Base-by-base conservation (phyloP, 768 basidiomycete genomes). In the Artomyces pyxidatus region DNA sequence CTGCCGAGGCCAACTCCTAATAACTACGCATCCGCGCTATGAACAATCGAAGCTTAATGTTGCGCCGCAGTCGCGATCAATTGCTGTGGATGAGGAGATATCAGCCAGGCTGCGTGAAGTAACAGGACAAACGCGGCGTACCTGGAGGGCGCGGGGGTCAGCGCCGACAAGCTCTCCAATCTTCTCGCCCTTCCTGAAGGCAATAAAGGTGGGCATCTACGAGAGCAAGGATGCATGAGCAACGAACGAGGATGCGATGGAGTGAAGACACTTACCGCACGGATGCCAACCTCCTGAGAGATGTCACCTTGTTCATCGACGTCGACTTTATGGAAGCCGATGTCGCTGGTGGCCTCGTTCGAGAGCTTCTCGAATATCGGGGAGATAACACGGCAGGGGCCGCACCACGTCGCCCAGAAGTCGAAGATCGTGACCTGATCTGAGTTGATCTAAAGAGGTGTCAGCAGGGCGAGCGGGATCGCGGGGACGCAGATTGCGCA, bases 341-440 rank as follows among this genome's bases (percentile, higher is more conserved):
- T 60, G 11, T 61, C 66, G 16, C 72, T 70, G 47, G 84, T 60
- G 11, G 61, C 66, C 2, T 63, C 52, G 14, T 17, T 17, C 32
- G 78, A 70, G n/a, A 82, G 59, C 53, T 73, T 68, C 62, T 84
- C 80, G 55, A 85, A 80, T 37, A 82, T 59, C 47, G 85, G 85
- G 17, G 76, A 75, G 65, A 87, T 85, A 35, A 71, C 53, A 48
- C 66, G 71, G 77, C 84, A 86, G 12, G 84, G 83, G 14, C 82
- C 82, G 64, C 80, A 86, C 85, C 85, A 86, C 2, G 76, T 74
- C 35, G 85, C 85, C 81, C 81, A 84, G 67, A 88, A 86, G 65
- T 88, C 83, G 59, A 88, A 70, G 16, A 83, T 60, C 54, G 71
- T 65, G 52, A 68, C 64, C 57, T 71, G 72, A 50, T 68, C 71